These are phyloP conservation scores for Amanita pseudoporphyria DNA, from an alignment of 768 basidiomycete species.

Conservation along the genomic window DNA sequence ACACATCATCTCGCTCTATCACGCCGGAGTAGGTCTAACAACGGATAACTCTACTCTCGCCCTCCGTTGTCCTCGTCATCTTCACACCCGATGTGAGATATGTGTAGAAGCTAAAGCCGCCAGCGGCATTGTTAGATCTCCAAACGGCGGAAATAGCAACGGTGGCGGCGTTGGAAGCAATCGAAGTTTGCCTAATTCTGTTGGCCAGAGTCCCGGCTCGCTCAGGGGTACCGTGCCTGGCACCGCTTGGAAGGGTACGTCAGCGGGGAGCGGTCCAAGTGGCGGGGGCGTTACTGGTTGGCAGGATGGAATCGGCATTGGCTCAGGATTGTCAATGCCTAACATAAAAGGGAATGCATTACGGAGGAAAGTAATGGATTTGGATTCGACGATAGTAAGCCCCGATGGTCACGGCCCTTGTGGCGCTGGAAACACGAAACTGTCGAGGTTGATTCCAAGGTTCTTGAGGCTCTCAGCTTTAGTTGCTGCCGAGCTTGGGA, in stretches of 20 bases:
- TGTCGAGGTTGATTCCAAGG: conserved; percentile 55
- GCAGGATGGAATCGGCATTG: conserved; percentile 68
- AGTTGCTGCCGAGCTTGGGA: conserved; percentile 67
- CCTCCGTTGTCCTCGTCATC: conserved; percentile 62
- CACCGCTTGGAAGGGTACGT: neutral
- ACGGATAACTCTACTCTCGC: conserved; percentile 54
- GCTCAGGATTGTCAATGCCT: conserved; percentile 55
- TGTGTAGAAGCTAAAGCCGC: conserved; percentile 55
- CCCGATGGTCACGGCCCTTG: conserved; percentile 14
- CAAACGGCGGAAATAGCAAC: conserved; percentile 16
- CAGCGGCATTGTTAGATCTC: conserved; percentile 9
- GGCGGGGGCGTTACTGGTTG: conserved; percentile 58
- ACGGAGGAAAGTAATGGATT: conserved; percentile 31
- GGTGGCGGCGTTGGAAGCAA: conserved; percentile 16
- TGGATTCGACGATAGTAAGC: conserved; percentile 8
- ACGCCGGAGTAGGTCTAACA: conserved; percentile 49
- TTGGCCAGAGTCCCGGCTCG: neutral
- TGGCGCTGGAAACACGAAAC: conserved; percentile 51
- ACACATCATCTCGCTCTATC: conserved; percentile 43
- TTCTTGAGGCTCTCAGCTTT: conserved; percentile 74
- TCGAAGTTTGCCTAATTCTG: neutral
- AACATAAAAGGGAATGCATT: conserved; percentile 48
- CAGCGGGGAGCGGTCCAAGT: neutral
- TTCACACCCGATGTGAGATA: conserved; percentile 66
- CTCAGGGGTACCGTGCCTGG: neutral